These are phyloP conservation scores for Cercospora sojina DNA, from an alignment of 2,329 filamentous ascomycete species.

Conservation along the genomic window DNA sequence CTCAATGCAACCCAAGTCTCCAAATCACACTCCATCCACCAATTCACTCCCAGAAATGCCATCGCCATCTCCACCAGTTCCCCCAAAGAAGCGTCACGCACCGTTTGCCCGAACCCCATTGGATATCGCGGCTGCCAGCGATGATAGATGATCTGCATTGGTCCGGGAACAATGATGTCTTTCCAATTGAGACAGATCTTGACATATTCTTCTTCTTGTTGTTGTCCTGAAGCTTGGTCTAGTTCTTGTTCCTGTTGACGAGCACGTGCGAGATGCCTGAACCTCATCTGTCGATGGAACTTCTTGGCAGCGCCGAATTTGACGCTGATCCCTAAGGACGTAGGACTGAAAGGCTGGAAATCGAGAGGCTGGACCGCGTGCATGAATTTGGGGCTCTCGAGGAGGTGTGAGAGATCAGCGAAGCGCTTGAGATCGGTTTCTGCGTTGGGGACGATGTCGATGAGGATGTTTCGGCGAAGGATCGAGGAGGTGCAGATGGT, in stretches of 20 bases:
- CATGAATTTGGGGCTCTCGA: not conserved
- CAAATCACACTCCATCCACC: not conserved
- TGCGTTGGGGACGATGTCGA: not conserved
- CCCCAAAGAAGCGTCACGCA: not conserved
- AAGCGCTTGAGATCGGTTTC: not conserved
- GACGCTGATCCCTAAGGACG: not conserved
- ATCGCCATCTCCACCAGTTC: not conserved
- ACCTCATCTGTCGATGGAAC: not conserved
- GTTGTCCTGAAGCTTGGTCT: not conserved
- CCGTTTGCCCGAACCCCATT: not conserved
- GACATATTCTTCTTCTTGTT: not conserved
- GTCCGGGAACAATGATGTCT: not conserved
- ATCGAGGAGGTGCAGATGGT: not conserved
- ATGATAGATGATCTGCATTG: not conserved
- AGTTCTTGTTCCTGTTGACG: not conserved
- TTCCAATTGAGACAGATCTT: not conserved
- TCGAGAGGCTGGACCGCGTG: not conserved
- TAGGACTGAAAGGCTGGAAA: not conserved
- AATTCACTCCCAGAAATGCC: not conserved
- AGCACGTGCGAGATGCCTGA: not conserved
- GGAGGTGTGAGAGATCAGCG: not conserved
- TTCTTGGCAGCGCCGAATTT: not conserved
- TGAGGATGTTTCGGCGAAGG: not conserved
- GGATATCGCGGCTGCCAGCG: not conserved
- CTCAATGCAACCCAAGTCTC: not conserved